phyloP scores from a whole-genome alignment of 768 basidiomycete species.

The Asterophora lycoperdoides region DNA sequence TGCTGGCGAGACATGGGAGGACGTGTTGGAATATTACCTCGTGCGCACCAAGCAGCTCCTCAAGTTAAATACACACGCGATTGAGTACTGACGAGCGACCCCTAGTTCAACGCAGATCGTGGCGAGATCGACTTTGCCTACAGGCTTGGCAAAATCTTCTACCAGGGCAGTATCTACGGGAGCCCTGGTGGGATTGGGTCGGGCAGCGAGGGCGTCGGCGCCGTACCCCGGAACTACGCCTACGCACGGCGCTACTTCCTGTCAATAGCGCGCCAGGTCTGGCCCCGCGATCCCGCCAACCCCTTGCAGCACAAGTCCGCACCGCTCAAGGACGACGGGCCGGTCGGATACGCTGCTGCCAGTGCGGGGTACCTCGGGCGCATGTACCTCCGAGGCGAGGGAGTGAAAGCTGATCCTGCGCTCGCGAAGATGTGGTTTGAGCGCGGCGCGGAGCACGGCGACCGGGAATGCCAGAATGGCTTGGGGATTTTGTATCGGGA shows the following conservation, averaged over 20 bases:
- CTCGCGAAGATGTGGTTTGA: conserved; percentile 94
- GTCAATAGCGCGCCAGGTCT: conserved; percentile 76
- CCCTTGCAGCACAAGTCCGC: conserved; percentile 40
- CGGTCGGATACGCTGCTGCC: conserved; percentile 62
- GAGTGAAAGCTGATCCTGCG: conserved; percentile 69
- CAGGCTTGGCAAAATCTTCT: conserved; percentile 92
- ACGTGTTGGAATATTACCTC: conserved; percentile 88
- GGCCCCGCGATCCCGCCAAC: conserved; percentile 76
- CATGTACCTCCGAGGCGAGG: conserved; percentile 94
- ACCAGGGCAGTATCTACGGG: conserved; percentile 90
- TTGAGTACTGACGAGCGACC: conserved; percentile 3
- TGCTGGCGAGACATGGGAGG: conserved; percentile 92
- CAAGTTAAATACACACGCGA: neutral
- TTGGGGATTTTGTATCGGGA: conserved; percentile 92
- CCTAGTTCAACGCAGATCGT: conserved; percentile 92
- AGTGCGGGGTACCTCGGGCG: conserved; percentile 88
- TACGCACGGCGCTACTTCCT: conserved; percentile 82
- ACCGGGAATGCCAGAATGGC: conserved; percentile 86
- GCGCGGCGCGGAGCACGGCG: conserved; percentile 73
- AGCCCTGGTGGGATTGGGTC: conserved; percentile 76
- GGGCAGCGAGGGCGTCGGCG: conserved; percentile 89
- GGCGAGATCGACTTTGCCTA: conserved; percentile 88
- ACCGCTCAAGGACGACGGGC: conserved; percentile 47
- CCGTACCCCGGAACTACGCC: conserved; percentile 74
- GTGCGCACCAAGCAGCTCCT: conserved; percentile 35